Percentiles rank a stretch among this genome's conserved stretches.
Conservation (phyloP, 106 monocot genomes). For the Phalaenopsis equestris region DNA sequence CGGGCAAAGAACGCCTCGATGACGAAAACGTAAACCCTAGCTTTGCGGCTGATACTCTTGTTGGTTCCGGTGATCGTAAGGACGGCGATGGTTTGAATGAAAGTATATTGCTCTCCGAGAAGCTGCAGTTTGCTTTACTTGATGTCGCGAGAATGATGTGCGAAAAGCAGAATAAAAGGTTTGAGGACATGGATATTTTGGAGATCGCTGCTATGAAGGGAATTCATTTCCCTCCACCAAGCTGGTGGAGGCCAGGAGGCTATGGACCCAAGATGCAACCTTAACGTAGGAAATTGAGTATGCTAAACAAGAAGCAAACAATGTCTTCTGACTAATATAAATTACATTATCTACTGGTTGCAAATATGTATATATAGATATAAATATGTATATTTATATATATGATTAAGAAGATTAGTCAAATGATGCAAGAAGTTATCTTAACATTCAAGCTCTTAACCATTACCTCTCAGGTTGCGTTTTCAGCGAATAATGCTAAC, state of each 20-base stretch:
- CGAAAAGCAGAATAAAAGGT: not conserved
- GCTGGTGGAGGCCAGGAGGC: slow-evolving; percentile 1
- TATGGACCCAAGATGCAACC: not conserved
- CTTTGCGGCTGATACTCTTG: not conserved
- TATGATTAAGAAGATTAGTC: too few species aligned
- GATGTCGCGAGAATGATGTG: slow-evolving; percentile 1
- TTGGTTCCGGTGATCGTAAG: not conserved
- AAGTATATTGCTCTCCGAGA: not conserved
- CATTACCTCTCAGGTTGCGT: too few species aligned
- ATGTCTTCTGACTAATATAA: too few species aligned
- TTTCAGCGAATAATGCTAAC: too few species aligned
- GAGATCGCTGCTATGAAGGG: slow-evolving; percentile 7
- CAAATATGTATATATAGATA: too few species aligned
- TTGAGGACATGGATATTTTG: slow-evolving; percentile 2
- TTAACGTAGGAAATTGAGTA: too few species aligned
- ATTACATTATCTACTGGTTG: too few species aligned
- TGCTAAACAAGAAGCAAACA: too few species aligned
- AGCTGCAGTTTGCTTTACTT: not conserved
- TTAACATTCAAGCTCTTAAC: too few species aligned
- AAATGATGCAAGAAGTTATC: too few species aligned
- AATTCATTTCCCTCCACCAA: slow-evolving; percentile 1
- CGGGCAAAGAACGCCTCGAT: not conserved
- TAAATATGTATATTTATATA: too few species aligned
- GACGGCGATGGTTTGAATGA: not conserved
- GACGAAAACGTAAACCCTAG: not conserved